Evolutionary conservation across 768 basidiomycete genomes (phyloP).

Genomic region (Phanerodontia chrysosporium): DNA sequence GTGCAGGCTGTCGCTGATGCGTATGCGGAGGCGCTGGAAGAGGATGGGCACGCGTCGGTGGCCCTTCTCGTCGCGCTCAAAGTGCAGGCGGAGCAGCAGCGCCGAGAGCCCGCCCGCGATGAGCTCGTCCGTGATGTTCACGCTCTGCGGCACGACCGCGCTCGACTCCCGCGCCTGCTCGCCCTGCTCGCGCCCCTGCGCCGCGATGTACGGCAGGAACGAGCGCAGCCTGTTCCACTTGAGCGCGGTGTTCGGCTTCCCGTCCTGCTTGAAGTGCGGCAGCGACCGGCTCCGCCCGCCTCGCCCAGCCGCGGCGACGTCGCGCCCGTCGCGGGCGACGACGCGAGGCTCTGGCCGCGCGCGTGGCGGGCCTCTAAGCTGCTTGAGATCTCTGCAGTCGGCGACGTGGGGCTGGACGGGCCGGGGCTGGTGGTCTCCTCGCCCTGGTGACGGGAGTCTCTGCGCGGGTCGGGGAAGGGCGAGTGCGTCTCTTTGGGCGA

Average conservation of each 20-base stretch:
- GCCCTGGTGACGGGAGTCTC: not conserved
- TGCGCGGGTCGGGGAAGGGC: not conserved
- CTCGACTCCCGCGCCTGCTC: conserved; percentile 39
- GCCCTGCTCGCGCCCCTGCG: conserved; percentile 31
- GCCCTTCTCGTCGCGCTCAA: conserved; percentile 84
- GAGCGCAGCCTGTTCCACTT: conserved; percentile 68
- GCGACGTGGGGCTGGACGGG: not conserved
- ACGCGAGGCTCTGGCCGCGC: not conserved
- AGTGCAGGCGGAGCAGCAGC: conserved; percentile 76
- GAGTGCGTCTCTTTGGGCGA: conserved; percentile 18
- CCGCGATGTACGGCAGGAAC: conserved; percentile 53
- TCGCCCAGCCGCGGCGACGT: not conserved
- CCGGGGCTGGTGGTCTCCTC: conserved; percentile 1
- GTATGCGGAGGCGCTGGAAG: conserved; percentile 77
- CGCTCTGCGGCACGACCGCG: conserved; percentile 45
- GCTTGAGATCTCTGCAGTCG: not conserved
- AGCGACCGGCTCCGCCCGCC: conserved; percentile 6
- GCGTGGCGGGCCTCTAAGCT: not conserved
- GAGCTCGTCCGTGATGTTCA: conserved; percentile 81
- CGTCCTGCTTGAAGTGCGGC: conserved; percentile 10
- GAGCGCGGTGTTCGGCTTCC: conserved; percentile 22
- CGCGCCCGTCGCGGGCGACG: not conserved
- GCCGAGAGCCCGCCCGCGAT: conserved; percentile 76
- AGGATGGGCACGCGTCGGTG: conserved; percentile 76
- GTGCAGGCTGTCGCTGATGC: conserved; percentile 82